Base-by-base conservation (phyloP, 176 grass and related monocot species). In the Oryza rufipogon region DNA sequence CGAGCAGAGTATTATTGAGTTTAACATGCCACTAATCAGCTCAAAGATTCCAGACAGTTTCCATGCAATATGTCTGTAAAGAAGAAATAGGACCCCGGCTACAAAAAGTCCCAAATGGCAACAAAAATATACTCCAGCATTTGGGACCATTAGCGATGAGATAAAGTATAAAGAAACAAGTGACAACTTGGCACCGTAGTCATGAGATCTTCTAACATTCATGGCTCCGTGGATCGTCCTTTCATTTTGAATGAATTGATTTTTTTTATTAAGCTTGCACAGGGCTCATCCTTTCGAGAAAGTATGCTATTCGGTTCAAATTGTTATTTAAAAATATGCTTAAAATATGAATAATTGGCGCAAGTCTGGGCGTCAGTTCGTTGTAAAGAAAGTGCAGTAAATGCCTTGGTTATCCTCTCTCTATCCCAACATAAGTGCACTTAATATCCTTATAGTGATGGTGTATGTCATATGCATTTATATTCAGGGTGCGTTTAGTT, bases 11-110 rank as follows among this genome's bases (percentile, higher is more conserved):
- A 86, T 90, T 39, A 90, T 86, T 78, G 63, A 68, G 73, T 78
- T 73, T 60, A 74, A 83, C 88, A 63, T 86, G 88, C 60, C 67
- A 83, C 73, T 60, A 74, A 16, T 85, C 72, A 58, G 44, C 67
- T 58, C 23, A 46, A 47, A 79, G 74, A 79, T 87, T 83, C 79
- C 26, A 83, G 39, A 74, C 23, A 63, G 16, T 73, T 68, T 39
- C 10, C 48, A 68, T 19, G 63, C 2, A 60, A 46, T 79, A 36
- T 54, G 22, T 23, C n/a, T 67, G 11, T 68, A 19, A 66, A 16
- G 8, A 74, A 45, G 17, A 34, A 0, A 41, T 13, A 14, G 26
- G 1, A 26, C 3, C 3, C 3, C 63, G 48, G 49, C 39, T 63
- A 76, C 39, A 15, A 13, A 0, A 42, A 30, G 79, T 73, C 39